Evolutionary conservation across 768 basidiomycete genomes (phyloP), one percentile per base, ranked within the genome.

Genomic region (Pleurotus cornucopiae): DNA sequence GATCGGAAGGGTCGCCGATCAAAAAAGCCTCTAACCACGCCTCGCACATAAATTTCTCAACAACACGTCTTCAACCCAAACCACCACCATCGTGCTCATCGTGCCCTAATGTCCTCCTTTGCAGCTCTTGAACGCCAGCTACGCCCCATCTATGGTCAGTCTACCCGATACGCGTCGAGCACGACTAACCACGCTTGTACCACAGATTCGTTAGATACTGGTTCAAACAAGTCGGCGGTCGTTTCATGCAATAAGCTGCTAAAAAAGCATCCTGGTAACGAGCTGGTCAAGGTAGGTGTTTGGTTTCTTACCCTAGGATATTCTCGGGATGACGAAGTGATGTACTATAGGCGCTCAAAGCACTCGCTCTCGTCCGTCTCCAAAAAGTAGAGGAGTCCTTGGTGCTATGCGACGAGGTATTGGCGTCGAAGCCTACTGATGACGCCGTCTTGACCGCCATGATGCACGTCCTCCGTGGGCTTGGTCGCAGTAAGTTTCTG

Each of bases 301-400:
- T 30, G 37, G 20, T 30, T 39, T 39, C 46, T 41, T 46, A 38
- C 34, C 11, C 12, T 16, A 34, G n/a, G 41, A 63, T 58, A 38
- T 56, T 47, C 49, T 49, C 54, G 61, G 64, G 34, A 61, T 45
- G 51, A 48, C 57, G 37, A 53, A 14, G 45, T 44, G 39, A 21
- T 48, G 4, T 37, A 46, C 11, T 37, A 44, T 64, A 93, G 91
- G 81, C 92, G 57, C 72, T 94, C 58, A 94, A 94, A 75, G 85
- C 89, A 43, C 82, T 94, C 55, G 91, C 91, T 4, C 80, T 93
- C 3, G 84, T 91, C 49, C 87, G 91, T 55, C 84, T 83, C 7
- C 88, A 91, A 72, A 94, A 93, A 70, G 83, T 91, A 23, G 92
- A 94, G 62, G 91, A 94, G 62, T 85, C 90, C 2, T 77, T 91